Conservation (phyloP, 495 filamentous ascomycete species). For the Glonium stellatum region DNA sequence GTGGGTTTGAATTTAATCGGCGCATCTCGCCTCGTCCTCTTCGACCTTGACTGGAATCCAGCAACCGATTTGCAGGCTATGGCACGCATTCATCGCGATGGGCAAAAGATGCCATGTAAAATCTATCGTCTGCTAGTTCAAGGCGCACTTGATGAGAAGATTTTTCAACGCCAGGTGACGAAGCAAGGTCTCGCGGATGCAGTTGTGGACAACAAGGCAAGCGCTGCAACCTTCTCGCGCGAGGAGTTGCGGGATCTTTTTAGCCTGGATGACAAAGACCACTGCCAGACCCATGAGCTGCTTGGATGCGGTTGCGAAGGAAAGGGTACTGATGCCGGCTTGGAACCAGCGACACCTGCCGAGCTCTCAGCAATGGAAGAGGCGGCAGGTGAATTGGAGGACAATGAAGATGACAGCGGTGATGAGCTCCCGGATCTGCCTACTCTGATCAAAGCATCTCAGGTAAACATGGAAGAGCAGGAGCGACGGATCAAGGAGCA, state of each 20-base stretch:
- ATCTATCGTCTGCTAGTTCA: constrained; percentile 71
- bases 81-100: constrained; percentile 75
- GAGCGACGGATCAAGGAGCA: constrained; percentile 43
- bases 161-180: constrained; percentile 73
- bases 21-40: constrained; percentile 66
- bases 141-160: constrained; percentile 74
- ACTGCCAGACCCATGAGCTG: constrained; percentile 64
- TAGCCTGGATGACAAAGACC: constrained; percentile 52
- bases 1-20: constrained; percentile 73
- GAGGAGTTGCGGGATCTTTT: constrained; percentile 70
- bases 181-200: constrained; percentile 66
- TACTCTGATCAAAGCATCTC: constrained; percentile 49
- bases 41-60: constrained; percentile 81
- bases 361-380: constrained; percentile 12
- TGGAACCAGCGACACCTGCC: constrained; percentile 4
- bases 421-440: constrained; percentile 41
- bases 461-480: constrained; percentile 57
- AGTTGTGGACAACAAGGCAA: constrained; percentile 58
- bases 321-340: constrained; percentile 34
- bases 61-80: constrained; percentile 78
- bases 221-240: constrained; percentile 53
- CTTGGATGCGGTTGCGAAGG: constrained; percentile 64
- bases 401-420: constrained; percentile 29
- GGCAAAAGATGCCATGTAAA: constrained; percentile 61
- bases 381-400: constrained; percentile 18